Evolutionary conservation across 2,329 filamentous ascomycete species (phyloP).

Genomic region (Pseudocercospora macadamiae): DNA sequence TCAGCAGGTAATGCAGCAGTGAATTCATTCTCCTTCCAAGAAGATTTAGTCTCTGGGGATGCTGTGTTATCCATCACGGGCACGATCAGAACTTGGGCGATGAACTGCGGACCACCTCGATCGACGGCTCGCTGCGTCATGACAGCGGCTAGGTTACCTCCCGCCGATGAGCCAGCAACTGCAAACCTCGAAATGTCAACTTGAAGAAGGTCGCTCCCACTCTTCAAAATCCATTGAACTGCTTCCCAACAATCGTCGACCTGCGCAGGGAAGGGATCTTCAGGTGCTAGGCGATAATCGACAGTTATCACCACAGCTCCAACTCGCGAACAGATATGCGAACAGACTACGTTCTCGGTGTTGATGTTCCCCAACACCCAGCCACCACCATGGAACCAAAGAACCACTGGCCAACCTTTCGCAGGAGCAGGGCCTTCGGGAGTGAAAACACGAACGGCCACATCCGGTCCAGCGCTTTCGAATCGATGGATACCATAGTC

Average conservation of each 20-base stretch:
- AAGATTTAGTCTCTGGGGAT: neutral
- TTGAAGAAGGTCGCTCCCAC: neutral
- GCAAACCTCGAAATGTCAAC: neutral
- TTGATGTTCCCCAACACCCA: constrained; percentile 8
- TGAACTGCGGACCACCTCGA: neutral
- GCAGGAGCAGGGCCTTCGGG: neutral
- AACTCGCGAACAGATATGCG: neutral
- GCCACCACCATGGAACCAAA: constrained; percentile 4
- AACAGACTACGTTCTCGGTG: constrained; percentile 7
- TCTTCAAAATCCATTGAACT: neutral
- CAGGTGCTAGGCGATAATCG: constrained; percentile 1
- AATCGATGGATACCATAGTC: neutral
- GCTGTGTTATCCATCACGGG: constrained; percentile 7
- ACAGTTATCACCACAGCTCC: neutral
- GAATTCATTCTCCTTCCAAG: constrained; percentile 3
- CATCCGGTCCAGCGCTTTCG: constrained; percentile 1
- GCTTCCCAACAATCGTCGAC: constrained; percentile 1
- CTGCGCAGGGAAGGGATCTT: neutral
- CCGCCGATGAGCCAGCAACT: neutral
- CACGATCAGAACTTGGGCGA: neutral
- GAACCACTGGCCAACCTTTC: neutral
- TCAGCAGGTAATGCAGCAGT: constrained; percentile 1
- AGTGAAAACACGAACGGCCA: neutral
- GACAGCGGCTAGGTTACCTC: constrained; percentile 1
- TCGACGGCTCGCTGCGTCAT: constrained; percentile 5